Conservation (phyloP, 495 filamentous ascomycete species). For the Penicillium soppii region DNA sequence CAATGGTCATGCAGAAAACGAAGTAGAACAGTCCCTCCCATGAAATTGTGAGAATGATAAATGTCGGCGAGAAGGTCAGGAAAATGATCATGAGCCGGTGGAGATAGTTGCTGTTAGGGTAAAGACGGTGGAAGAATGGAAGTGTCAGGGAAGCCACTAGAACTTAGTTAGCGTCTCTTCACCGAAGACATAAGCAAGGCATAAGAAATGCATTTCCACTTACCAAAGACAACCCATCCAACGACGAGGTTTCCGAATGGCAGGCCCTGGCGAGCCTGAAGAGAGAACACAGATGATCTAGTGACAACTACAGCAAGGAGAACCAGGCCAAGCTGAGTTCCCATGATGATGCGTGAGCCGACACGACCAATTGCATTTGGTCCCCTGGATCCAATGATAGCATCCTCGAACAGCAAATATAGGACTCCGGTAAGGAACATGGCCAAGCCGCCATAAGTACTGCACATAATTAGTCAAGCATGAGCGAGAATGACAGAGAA, state of each 20-base stretch:
- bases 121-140: slow-evolving; percentile 77
- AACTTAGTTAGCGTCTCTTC: slow-evolving; percentile 6
- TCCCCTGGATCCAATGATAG: slow-evolving; percentile 45
- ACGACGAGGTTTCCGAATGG: slow-evolving; percentile 85
- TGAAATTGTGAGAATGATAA: slow-evolving; percentile 95
- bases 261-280: slow-evolving; percentile 87
- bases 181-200: background rate
- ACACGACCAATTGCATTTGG: slow-evolving; percentile 32
- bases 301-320: slow-evolving; percentile 84
- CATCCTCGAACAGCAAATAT: slow-evolving; percentile 81
- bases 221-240: slow-evolving; percentile 83
- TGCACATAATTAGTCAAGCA: slow-evolving; percentile 31
- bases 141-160: slow-evolving; percentile 72
- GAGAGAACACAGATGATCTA: slow-evolving; percentile 70
- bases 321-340: slow-evolving; percentile 73
- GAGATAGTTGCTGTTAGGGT: slow-evolving; percentile 84
- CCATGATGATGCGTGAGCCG: slow-evolving; percentile 56
- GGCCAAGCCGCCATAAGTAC: slow-evolving; percentile 70
- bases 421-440: slow-evolving; percentile 78
- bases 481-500: background rate
- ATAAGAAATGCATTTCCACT: slow-evolving; percentile 30
- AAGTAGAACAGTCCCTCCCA: slow-evolving; percentile 98
- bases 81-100: slow-evolving; percentile 89
- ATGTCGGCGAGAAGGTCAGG: slow-evolving; percentile 87
- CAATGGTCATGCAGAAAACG: slow-evolving; percentile 76